These are phyloP conservation scores for Nicotiana tomentosiformis DNA, from an alignment of 257 asterid genomes.

Conservation along the genomic window DNA sequence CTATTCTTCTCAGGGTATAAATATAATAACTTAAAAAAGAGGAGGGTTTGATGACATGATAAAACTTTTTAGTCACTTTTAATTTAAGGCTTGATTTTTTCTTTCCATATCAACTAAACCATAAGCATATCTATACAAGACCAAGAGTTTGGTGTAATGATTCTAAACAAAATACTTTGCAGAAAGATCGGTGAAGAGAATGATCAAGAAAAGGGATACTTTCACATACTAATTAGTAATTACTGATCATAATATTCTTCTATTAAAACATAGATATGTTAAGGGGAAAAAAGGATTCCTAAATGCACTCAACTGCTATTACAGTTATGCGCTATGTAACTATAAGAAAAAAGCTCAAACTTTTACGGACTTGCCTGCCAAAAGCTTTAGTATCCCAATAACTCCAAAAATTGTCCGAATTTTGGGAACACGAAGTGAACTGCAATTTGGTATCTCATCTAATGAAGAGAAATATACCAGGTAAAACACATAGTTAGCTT, in stretches of 20 bases:
- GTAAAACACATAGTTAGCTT: conserved; percentile 8
- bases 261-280: not conserved
- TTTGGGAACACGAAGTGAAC: conserved; percentile 59
- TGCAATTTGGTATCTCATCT: conserved; percentile 66
- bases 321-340: not conserved
- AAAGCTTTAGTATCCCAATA: conserved; percentile 74
- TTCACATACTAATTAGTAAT: not conserved
- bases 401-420: conserved; percentile 71
- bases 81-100: not conserved
- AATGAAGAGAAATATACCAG: conserved; percentile 7
- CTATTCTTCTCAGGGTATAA: not conserved
- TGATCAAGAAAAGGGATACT: not conserved
- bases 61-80: not conserved
- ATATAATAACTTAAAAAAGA: not conserved
- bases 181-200: not conserved
- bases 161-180: not conserved
- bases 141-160: not conserved
- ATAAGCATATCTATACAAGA: not conserved
- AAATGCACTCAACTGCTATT: not conserved
- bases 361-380: conserved; percentile 48
- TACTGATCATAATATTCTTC: not conserved
- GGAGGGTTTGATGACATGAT: not conserved
- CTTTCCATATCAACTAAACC: not conserved
- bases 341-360: not conserved
- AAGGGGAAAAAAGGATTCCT: not conserved